A percentile compares a stretch with the other conserved stretches of the same genome.
These are phyloP conservation scores for Wallacemonas sp. DNA, from an alignment of 208 protist genomes.

Conservation along the genomic window DNA sequence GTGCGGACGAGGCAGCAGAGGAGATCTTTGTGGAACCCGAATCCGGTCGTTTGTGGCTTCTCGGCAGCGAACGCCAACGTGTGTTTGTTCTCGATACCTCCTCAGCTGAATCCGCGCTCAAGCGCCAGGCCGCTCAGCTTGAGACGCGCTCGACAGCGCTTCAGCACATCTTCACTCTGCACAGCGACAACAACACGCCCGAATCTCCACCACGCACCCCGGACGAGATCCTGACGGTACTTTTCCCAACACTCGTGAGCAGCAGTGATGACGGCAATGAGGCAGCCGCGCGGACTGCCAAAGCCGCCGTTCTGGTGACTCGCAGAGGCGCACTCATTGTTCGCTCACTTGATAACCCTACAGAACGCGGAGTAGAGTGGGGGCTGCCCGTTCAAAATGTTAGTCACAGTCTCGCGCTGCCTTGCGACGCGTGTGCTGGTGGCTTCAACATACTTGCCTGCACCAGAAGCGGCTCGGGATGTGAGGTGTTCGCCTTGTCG, in stretches of 20 bases:
- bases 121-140: background rate
- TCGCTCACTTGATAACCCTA: background rate
- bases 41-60: constrained; percentile 2
- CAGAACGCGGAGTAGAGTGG: background rate
- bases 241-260: background rate
- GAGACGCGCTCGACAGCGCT: background rate
- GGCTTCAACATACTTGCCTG: constrained; percentile 18
- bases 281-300: background rate
- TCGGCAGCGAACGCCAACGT: background rate
- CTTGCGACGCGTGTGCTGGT: background rate
- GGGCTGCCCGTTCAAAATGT: background rate
- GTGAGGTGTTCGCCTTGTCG: constrained; percentile 10
- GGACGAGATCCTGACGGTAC: background rate
- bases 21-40: constrained; percentile 1
- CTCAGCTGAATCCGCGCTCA: background rate
- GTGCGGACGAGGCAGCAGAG: background rate
- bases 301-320: constrained; percentile 4
- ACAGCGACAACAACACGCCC: background rate
- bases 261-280: background rate
- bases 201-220: background rate
- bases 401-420: background rate
- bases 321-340: background rate
- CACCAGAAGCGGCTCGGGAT: background rate
- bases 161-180: background rate
- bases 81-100: background rate